These are phyloP conservation scores for Pythium biforme DNA, from an alignment of 352 stramenopile genomes.

Conservation along the genomic window DNA sequence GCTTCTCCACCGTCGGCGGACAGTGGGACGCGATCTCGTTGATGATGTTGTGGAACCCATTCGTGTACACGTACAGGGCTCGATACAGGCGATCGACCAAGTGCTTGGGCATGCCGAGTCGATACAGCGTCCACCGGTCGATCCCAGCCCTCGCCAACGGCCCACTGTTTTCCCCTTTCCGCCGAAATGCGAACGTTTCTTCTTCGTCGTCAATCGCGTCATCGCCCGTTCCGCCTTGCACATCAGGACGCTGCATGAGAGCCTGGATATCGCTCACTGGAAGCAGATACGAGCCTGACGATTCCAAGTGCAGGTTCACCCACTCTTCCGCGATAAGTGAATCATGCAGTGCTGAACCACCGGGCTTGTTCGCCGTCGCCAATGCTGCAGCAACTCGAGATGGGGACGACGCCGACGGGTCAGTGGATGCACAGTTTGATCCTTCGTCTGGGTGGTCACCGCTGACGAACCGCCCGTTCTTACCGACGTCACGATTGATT, in stretches of 20 bases:
- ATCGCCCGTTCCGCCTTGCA: conserved; percentile 26
- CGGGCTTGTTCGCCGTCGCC: conserved; percentile 16
- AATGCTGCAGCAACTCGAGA: not conserved
- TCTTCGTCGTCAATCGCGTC: conserved; percentile 40
- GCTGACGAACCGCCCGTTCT: not conserved
- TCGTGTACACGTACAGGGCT: conserved; percentile 84
- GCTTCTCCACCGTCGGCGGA: conserved; percentile 56
- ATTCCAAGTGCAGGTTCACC: conserved; percentile 78
- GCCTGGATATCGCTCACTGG: conserved; percentile 45
- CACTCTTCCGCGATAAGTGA: conserved; percentile 77
- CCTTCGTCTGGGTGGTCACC: not conserved
- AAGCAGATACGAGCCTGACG: conserved; percentile 46
- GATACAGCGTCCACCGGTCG: conserved; percentile 68
- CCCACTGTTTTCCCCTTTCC: conserved; percentile 33
- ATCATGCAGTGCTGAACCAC: conserved; percentile 44
- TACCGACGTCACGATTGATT: conserved; percentile 53
- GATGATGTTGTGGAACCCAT: conserved; percentile 84
- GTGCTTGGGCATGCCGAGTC: conserved; percentile 71
- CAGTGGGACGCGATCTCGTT: conserved; percentile 76
- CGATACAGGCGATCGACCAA: conserved; percentile 78
- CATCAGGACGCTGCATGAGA: conserved; percentile 34
- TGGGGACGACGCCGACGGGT: not conserved
- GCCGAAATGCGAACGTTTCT: conserved; percentile 45
- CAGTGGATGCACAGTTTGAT: not conserved
- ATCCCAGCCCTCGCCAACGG: conserved; percentile 64